Base-by-base conservation (phyloP, 768 basidiomycete species). In the Agaricus subrufescens region DNA sequence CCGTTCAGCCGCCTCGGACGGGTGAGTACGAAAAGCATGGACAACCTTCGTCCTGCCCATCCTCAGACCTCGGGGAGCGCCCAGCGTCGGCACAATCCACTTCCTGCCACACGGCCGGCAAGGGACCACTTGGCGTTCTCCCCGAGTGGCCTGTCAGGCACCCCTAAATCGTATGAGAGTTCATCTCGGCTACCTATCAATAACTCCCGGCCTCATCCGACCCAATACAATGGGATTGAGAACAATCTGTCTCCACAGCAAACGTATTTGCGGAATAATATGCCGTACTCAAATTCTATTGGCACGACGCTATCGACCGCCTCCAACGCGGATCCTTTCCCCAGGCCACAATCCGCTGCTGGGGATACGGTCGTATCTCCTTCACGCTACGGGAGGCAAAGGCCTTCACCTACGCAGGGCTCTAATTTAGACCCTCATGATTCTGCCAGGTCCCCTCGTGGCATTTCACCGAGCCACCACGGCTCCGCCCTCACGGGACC, bases 291-390 rank as follows among this genome's bases (percentile, higher is more conserved):
- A n/a, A 57, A 52, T 29, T 44, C 59, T 11, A 50, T 25, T 26
- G 30, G 48, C 30, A 44, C 49, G 3, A 42, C 39, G 26, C 31
- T 44, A 31, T 49, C 48, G 42, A 38, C 7, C 27, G 45, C 38
- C 30, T 31, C 54, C 38, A 61, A 42, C 54, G 56, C 53, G 73
- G 86, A 89, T 1, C 83, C 85, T 1, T 80, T 77, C 62, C 77
- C 81, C 19, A 79, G 87, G 38, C 84, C 87, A 1, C 82, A 77
- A 48, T 88, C 87, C 31, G 83, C 86, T 11, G 65, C 77, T n/a
- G 48, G 55, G 4, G 83, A 79, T 47, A 80, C 82, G 51, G 64
- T 75, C 14, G 61, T 72, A 38, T 67, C 71, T 4, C 74, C 78
- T 9, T 72, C 76, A n/a, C 66, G 71, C 9, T 66, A 67, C 29